Evolutionary conservation across 768 basidiomycete genomes (phyloP), one percentile per base, ranked within the genome.

Genomic region (Pleurotus pulmonarius): DNA sequence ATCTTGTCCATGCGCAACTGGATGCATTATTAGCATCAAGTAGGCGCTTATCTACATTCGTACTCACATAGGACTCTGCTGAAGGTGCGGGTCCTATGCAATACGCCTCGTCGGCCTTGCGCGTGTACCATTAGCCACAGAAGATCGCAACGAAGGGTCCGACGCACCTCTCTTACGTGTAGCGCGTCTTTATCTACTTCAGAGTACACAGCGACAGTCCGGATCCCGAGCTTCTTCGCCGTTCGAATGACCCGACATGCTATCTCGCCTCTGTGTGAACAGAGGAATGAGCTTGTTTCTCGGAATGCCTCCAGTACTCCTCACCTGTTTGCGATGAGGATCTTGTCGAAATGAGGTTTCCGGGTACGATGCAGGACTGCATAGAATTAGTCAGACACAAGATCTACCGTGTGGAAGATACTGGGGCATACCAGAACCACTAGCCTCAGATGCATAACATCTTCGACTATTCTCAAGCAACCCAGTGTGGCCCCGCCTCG

Each of bases 191-290:
- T 82, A 61, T 98, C 95, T 5, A 85, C 92, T 46, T 95, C 92
- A 58, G 90, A 92, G 67, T 89, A 97, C 5, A 98, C 90, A 0
- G 94, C 94, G 13, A 97, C 94, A 0, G 92, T 94, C 78, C 82
- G 87, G 67, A 97, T 88, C 0, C 95, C 94, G 3, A 97, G 75
- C 65, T 88, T 90, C 69, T 78, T 85, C 2, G 92, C 92, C 0
- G 94, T 96, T 22, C 90, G 86, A 55, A 96, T 96, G 44, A 98
- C 92, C 16, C 94, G 87, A 69, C 95, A 97, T 4, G 94, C 94
- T 60, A 98, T 98, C 71, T 98, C 94, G 46, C 94, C 94, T 69
- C 94, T 96, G 59, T 12, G 37, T 16, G 58, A 13, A 44, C 34
- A 20, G 57, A 9, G 46, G 39, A 37, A 18, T 56, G 26, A 22